Conservation (phyloP, 2,329 filamentous ascomycete species). For the Monosporascus cannonballus region DNA sequence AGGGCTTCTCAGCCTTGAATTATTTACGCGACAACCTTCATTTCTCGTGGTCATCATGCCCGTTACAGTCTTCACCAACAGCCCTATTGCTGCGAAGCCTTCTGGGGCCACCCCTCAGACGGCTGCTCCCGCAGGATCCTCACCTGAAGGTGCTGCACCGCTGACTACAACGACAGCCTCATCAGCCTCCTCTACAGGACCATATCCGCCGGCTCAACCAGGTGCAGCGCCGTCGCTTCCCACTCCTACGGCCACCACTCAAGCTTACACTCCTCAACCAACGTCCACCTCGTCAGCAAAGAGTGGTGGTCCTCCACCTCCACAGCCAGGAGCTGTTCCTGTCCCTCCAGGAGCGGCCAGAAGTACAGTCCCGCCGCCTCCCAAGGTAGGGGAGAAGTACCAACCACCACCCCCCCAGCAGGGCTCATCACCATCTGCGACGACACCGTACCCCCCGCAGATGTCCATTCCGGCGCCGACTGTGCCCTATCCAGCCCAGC, state of each 20-base stretch:
- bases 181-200: conserved; percentile 11
- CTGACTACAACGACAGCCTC: conserved; percentile 9
- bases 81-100: conserved; percentile 53
- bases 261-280: conserved; percentile 30
- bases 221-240: conserved; percentile 40
- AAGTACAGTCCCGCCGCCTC: conserved; percentile 41
- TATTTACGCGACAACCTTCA: neutral
- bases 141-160: conserved; percentile 25
- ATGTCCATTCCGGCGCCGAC: conserved; percentile 46
- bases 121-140: conserved; percentile 17
- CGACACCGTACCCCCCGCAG: conserved; percentile 36
- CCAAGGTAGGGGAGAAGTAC: conserved; percentile 42
- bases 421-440: conserved; percentile 22
- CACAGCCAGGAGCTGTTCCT: conserved; percentile 53
- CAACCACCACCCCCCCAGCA: conserved; percentile 27
- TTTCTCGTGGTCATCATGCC: conserved; percentile 44
- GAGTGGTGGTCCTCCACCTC: conserved; percentile 40
- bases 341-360: conserved; percentile 27
- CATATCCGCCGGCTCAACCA: conserved; percentile 39
- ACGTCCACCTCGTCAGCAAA: conserved; percentile 35
- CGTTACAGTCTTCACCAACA: conserved; percentile 53
- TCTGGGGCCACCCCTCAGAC: conserved; percentile 28
- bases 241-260: conserved; percentile 33
- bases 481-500: conserved; percentile 32
- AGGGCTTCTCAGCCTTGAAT: conserved; percentile 30